phyloP scores from a whole-genome alignment of 495 filamentous ascomycete genomes.

The Xylaria sp. region DNA sequence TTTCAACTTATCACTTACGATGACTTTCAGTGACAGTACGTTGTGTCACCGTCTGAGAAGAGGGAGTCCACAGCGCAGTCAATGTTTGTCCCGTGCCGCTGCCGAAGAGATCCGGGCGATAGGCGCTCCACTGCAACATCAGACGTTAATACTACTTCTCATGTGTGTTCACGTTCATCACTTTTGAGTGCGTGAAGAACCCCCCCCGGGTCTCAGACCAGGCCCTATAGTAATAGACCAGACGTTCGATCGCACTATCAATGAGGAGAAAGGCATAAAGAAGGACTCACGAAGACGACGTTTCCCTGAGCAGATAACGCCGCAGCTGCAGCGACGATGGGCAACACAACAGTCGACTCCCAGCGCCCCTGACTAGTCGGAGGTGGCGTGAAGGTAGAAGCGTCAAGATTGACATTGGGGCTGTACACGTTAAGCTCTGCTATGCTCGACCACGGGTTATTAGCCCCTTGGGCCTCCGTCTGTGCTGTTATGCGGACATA shows the following conservation, averaged over 20 bases:
- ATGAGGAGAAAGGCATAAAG: neutral
- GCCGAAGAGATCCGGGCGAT: conserved; percentile 25
- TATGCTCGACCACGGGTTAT: conserved; percentile 44
- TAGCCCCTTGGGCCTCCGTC: conserved; percentile 45
- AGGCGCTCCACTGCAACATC: conserved; percentile 23
- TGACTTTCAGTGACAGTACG: conserved; percentile 52
- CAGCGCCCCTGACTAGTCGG: conserved; percentile 50
- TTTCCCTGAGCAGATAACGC: conserved; percentile 22
- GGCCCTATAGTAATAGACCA: neutral
- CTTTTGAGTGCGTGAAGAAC: neutral
- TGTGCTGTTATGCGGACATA: conserved; percentile 51
- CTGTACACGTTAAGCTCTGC: conserved; percentile 35
- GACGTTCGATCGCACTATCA: neutral
- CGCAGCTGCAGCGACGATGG: conserved; percentile 54
- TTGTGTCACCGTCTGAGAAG: conserved; percentile 43
- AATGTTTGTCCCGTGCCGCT: conserved; percentile 47
- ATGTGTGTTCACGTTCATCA: neutral
- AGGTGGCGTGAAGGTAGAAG: conserved; percentile 16
- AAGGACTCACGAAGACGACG: conserved; percentile 18
- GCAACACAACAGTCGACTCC: conserved; percentile 59
- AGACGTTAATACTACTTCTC: neutral
- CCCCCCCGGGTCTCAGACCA: neutral
- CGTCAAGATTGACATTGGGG: conserved; percentile 18
- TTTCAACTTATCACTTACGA: conserved; percentile 19
- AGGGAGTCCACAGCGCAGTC: conserved; percentile 52